Evolutionary conservation across 768 basidiomycete species (phyloP), one percentile per base, ranked within the genome.

Genomic region (Mycena chlorophos): DNA sequence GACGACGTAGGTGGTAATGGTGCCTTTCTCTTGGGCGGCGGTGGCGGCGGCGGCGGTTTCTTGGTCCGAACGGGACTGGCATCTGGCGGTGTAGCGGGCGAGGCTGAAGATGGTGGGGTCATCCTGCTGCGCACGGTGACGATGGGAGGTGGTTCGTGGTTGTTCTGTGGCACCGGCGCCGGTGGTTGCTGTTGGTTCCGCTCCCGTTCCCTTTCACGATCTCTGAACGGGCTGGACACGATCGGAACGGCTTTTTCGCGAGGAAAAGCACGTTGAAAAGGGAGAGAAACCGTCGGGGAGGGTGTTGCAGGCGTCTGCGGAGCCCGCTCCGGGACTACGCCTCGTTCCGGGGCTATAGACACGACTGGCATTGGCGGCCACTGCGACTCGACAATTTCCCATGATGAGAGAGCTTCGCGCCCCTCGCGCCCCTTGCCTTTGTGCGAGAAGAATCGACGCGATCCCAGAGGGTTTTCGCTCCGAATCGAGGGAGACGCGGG

Each of bases 331-430:
- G 23, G 58, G 61, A 26, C 63, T 68, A 29, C 65, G 64, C 49
- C n/a, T 52, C 54, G 20, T 12, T 46, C 45, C 8, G 45, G 26
- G 12, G 22, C n/a, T n/a, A n/a, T 40, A 28, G 43, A 38, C 13
- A 50, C 42, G 16, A 23, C 17, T 8, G 25, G 6, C 5, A n/a
- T 25, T 42, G 34, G 48, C 48, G 52, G 61, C 49, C 42, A 23
- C 53, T 67, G 64, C 5, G 65, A 62, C 45, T 69, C 69, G 3
- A 82, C 60, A n/a, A 79, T 68, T 61, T 81, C 80, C 81, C 81
- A 82, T 13, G 70, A 50, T n/a, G n/a, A n/a, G n/a, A n/a, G n/a
- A n/a, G n/a, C n/a, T 16, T 80, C 74, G 26, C 76, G 54, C 5
- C 69, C 59, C 54, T 78, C 77, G 38, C 46, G 52, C 4, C 27